Conservation (phyloP, 2,329 filamentous ascomycete genomes). For the Rutstroemia sp. region DNA sequence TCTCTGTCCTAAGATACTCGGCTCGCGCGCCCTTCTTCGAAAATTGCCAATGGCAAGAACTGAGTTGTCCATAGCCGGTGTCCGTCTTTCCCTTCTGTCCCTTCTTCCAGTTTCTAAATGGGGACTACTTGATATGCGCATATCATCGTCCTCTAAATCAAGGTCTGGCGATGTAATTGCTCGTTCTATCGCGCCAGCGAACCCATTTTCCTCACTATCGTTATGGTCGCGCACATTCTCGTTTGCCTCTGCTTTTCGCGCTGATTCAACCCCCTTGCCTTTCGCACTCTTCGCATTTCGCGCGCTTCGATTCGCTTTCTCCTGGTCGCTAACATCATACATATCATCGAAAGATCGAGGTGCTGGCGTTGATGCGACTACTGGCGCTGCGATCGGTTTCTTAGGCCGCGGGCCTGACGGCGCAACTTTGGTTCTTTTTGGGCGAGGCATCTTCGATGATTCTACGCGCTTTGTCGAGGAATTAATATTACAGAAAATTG, state of each 20-base stretch:
- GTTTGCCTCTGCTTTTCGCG: not conserved
- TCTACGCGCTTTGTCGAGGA: not conserved
- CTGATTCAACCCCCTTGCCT: conserved; percentile 12
- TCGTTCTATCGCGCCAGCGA: not conserved
- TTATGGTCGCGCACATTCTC: not conserved
- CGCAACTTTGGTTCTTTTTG: conserved; percentile 29
- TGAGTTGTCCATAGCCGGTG: conserved; percentile 28
- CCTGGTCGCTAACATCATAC: conserved; percentile 28
- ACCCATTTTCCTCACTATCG: not conserved
- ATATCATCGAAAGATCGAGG: conserved; percentile 21
- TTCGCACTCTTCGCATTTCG: conserved; percentile 15
- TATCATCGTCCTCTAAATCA: not conserved
- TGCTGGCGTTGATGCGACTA: conserved; percentile 3
- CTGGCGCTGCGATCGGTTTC: conserved; percentile 12
- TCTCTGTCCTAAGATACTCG: conserved; percentile 24
- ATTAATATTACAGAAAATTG: not conserved
- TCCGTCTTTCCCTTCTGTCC: conserved; percentile 21
- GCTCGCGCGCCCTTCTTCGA: conserved; percentile 48
- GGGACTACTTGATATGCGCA: conserved; percentile 23
- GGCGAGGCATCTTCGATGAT: conserved; percentile 26
- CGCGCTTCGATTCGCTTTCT: conserved; percentile 12
- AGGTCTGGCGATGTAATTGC: not conserved
- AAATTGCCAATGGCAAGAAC: conserved; percentile 45
- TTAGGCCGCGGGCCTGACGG: conserved; percentile 24
- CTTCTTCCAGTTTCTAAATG: conserved; percentile 25